Evolutionary conservation across 2,329 filamentous ascomycete species (phyloP).

Genomic region (Aspergillus ustus): DNA sequence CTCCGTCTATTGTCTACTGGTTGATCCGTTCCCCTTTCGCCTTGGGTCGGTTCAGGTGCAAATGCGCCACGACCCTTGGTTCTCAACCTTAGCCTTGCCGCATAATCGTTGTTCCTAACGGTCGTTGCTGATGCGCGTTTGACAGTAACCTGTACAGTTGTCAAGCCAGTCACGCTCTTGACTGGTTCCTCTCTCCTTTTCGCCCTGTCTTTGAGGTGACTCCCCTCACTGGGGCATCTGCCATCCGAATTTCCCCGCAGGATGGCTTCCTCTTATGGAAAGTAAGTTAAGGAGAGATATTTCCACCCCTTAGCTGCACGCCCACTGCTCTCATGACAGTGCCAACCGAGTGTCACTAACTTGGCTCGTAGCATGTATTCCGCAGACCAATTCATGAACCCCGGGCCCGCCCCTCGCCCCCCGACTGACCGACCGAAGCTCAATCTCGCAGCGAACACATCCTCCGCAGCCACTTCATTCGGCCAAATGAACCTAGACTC

Average conservation of each 20-base stretch:
- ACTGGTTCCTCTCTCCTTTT: not conserved
- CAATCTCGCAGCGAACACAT: constrained; percentile 72
- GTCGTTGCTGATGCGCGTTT: constrained; percentile 12
- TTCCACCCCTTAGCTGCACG: not conserved
- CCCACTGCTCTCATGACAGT: not conserved
- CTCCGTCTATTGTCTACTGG: constrained; percentile 11
- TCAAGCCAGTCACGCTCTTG: constrained; percentile 11
- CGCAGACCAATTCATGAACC: constrained; percentile 85
- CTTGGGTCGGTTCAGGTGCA: constrained; percentile 5
- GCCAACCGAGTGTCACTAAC: constrained; percentile 15
- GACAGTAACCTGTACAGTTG: constrained; percentile 14
- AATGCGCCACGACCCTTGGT: constrained; percentile 16
- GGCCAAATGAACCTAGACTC: constrained; percentile 71
- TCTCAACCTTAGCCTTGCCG: constrained; percentile 8
- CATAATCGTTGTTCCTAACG: constrained; percentile 2
- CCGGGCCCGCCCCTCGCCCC: constrained; percentile 89
- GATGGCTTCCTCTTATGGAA: constrained; percentile 40
- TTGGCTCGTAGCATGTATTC: constrained; percentile 55
- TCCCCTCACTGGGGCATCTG: constrained; percentile 14
- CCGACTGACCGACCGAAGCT: constrained; percentile 83
- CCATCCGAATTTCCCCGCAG: constrained; percentile 25
- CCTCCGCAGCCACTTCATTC: constrained; percentile 71
- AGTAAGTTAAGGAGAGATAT: constrained; percentile 33
- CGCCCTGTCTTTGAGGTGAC: constrained; percentile 14
- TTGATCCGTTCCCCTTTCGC: constrained; percentile 5